Conservation (phyloP, 2,329 filamentous ascomycete genomes). For the Calonectria naviculata region DNA sequence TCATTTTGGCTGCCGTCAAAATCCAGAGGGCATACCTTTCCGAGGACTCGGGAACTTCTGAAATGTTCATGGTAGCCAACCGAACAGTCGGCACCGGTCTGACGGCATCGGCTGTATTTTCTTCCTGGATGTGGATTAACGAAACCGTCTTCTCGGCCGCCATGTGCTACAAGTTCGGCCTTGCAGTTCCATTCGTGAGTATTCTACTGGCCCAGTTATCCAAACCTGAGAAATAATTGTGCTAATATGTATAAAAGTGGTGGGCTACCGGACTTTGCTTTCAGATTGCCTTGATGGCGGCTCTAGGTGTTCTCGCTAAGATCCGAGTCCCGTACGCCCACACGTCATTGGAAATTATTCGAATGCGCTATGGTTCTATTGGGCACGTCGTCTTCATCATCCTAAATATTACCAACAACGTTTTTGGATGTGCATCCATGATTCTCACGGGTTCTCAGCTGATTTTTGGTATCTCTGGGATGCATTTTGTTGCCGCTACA, state of each 20-base stretch:
- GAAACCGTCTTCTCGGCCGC: conserved; percentile 12
- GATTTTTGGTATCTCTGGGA: not conserved
- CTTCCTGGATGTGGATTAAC: conserved; percentile 18
- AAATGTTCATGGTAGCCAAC: conserved; percentile 19
- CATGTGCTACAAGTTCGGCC: conserved; percentile 8
- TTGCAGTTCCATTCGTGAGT: conserved; percentile 1
- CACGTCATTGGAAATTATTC: not conserved
- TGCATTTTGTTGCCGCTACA: not conserved
- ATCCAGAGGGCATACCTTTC: conserved; percentile 8
- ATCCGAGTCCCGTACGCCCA: not conserved
- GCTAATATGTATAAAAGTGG: not conserved
- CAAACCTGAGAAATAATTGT: accelerated
- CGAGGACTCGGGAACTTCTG: not conserved
- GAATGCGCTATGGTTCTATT: not conserved
- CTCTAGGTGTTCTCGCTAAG: not conserved
- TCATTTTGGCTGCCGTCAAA: conserved; percentile 11
- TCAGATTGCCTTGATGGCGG: not conserved
- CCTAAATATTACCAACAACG: not conserved
- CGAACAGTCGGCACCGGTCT: conserved; percentile 18
- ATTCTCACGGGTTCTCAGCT: not conserved
- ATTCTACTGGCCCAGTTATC: not conserved
- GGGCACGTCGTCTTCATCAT: not conserved
- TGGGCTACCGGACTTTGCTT: not conserved
- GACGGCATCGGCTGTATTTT: conserved; percentile 23
- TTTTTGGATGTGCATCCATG: not conserved